These are phyloP conservation scores for Aciculosporium take DNA, from an alignment of 2,329 filamentous ascomycete genomes.

Conservation along the genomic window DNA sequence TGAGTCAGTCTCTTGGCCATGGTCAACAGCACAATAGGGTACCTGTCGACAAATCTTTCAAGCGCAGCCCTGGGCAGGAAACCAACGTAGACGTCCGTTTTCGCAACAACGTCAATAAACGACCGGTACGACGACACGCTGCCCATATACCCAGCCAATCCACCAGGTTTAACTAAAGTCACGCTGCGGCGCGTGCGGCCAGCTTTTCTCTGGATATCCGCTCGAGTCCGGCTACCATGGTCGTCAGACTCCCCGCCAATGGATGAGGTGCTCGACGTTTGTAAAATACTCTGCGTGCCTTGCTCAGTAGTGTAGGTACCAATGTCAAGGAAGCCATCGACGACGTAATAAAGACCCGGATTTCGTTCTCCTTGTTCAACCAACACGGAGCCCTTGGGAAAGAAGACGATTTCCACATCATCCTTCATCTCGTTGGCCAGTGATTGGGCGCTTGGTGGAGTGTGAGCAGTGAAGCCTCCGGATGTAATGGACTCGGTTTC, in stretches of 20 bases:
- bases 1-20: constrained; percentile 92
- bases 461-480: constrained; percentile 44
- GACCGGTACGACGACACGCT: constrained; percentile 91
- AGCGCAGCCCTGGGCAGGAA: constrained; percentile 77
- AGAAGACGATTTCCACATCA: constrained; percentile 94
- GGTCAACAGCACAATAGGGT: constrained; percentile 82
- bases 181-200: constrained; percentile 48
- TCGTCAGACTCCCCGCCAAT: constrained; percentile 5
- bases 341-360: constrained; percentile 90
- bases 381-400: constrained; percentile 83
- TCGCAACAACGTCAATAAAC: constrained; percentile 91
- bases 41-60: constrained; percentile 82
- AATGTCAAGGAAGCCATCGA: constrained; percentile 92
- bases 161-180: constrained; percentile 86
- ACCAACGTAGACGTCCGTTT: constrained; percentile 95
- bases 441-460: constrained; percentile 48
- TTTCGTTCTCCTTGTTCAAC: constrained; percentile 97
- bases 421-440: constrained; percentile 71
- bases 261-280: constrained; percentile 14
- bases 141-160: constrained; percentile 85
- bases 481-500: constrained; percentile 80
- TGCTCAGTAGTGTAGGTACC: constrained; percentile 46
- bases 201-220: constrained; percentile 22
- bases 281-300: constrained; percentile 19
- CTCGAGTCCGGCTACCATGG: not conserved